Evolutionary conservation across 2,329 filamentous ascomycete species (phyloP).

Genomic region (Paramyrothecium sp.): DNA sequence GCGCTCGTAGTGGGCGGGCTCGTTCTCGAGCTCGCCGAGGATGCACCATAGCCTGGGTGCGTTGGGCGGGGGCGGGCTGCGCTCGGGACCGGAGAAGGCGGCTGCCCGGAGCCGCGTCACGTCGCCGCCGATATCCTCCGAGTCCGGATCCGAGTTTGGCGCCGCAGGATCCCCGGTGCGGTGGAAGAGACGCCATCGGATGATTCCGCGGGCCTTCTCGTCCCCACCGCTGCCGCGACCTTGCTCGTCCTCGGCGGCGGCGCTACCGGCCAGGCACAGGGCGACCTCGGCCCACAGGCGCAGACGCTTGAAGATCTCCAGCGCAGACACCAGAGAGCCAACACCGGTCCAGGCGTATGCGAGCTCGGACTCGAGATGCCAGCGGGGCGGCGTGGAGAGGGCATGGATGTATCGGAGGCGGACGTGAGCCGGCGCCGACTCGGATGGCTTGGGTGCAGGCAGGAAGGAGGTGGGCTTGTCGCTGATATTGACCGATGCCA

Average conservation of each 20-base stretch:
- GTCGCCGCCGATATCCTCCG: conserved; percentile 50
- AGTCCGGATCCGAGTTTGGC: conserved; percentile 39
- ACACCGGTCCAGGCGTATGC: conserved; percentile 89
- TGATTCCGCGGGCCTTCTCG: conserved; percentile 74
- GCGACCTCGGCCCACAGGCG: conserved; percentile 95
- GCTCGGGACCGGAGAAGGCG: conserved; percentile 60
- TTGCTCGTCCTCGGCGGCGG: conserved; percentile 55
- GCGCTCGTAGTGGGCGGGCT: conserved; percentile 73
- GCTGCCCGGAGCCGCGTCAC: conserved; percentile 53
- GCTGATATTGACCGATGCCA: conserved; percentile 12
- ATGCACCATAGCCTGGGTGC: conserved; percentile 91
- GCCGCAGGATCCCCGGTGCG: conserved; percentile 42
- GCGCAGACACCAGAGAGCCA: conserved; percentile 81
- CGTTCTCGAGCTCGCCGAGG: conserved; percentile 80
- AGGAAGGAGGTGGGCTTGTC: conserved; percentile 73
- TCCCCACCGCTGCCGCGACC: conserved; percentile 61
- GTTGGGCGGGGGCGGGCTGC: conserved; percentile 71
- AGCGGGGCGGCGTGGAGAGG: conserved; percentile 79
- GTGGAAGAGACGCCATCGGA: conserved; percentile 78
- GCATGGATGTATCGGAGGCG: conserved; percentile 82
- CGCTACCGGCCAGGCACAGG: conserved; percentile 72
- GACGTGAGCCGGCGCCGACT: conserved; percentile 75
- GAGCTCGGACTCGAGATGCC: conserved; percentile 92
- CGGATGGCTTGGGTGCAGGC: conserved; percentile 69
- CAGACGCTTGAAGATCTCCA: conserved; percentile 93